These are phyloP conservation scores for Tuber brumale DNA, from an alignment of 495 filamentous ascomycete genomes.

Conservation along the genomic window DNA sequence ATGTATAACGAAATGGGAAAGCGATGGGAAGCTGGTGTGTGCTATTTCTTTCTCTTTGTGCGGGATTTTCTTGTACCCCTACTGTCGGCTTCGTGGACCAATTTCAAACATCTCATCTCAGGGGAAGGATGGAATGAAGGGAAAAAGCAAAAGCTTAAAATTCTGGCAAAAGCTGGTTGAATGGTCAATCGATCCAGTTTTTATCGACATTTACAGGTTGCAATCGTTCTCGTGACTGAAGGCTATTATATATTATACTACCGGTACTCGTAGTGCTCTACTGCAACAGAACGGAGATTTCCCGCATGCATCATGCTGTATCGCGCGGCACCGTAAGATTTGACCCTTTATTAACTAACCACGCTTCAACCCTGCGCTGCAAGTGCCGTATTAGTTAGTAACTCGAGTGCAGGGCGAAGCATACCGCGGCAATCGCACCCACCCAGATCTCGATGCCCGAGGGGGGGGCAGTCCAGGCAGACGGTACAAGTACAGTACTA, in stretches of 20 bases:
- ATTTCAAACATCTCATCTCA: conserved; percentile 19
- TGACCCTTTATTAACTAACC: not conserved
- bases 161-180: not conserved
- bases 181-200: not conserved
- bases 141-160: conserved; percentile 12
- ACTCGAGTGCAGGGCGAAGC: not conserved
- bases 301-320: not conserved
- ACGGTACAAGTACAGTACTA: not conserved
- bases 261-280: not conserved
- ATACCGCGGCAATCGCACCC: not conserved
- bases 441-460: not conserved
- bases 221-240: not conserved
- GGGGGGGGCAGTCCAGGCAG: not conserved
- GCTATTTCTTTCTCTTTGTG: not conserved
- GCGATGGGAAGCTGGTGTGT: not conserved
- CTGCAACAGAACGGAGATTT: not conserved
- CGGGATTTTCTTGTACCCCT: not conserved
- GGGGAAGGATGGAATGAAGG: not conserved
- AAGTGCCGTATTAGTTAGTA: not conserved
- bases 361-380: not conserved
- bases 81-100: conserved; percentile 2
- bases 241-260: not conserved
- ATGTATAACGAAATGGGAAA: conserved; percentile 1
- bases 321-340: not conserved
- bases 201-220: not conserved